Percentiles rank a stretch among this genome's conserved stretches.
phyloP scores from a whole-genome alignment of 768 basidiomycete genomes.

The Cystofilobasidium bisporidii region DNA sequence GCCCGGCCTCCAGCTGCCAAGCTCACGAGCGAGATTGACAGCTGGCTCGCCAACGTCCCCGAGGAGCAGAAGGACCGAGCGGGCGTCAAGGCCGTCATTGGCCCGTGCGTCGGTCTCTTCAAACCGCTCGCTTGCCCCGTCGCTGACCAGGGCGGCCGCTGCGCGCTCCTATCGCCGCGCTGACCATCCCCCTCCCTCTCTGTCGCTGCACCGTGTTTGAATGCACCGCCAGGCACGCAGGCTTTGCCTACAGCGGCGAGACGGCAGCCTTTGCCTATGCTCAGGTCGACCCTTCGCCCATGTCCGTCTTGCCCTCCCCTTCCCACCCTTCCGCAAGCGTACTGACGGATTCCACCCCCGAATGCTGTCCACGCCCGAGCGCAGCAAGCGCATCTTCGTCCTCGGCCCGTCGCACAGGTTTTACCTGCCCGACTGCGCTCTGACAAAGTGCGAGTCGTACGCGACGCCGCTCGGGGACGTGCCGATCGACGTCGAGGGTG shows the following conservation, averaged over 20 bases:
- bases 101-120: constrained; percentile 77
- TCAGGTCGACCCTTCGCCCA: constrained; percentile 65
- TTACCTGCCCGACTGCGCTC: constrained; percentile 74
- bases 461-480: constrained; percentile 60
- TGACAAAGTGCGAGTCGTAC: constrained; percentile 68
- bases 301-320: constrained; percentile 49
- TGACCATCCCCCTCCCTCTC: neutral
- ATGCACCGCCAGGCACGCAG: neutral
- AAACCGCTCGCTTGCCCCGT: too few relatives aligned
- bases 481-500: constrained; percentile 4
- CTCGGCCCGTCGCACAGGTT: constrained; percentile 93
- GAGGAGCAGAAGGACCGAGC: constrained; percentile 52
- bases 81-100: constrained; percentile 79
- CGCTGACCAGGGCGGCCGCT: too few relatives aligned
- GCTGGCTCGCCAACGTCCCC: constrained; percentile 47
- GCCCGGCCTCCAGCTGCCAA: constrained; percentile 14
- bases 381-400: constrained; percentile 81
- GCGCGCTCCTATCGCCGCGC: neutral
- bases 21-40: constrained; percentile 51
- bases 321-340: neutral
- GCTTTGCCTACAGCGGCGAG: neutral
- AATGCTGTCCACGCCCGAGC: too few relatives aligned
- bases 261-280: constrained; percentile 90
- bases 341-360: neutral
- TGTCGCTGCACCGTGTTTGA: neutral